Percentiles rank a stretch among this genome's conserved stretches.
Conservation (phyloP, 371 early-diverging fungal genomes). For the Mucor racemosus region DNA sequence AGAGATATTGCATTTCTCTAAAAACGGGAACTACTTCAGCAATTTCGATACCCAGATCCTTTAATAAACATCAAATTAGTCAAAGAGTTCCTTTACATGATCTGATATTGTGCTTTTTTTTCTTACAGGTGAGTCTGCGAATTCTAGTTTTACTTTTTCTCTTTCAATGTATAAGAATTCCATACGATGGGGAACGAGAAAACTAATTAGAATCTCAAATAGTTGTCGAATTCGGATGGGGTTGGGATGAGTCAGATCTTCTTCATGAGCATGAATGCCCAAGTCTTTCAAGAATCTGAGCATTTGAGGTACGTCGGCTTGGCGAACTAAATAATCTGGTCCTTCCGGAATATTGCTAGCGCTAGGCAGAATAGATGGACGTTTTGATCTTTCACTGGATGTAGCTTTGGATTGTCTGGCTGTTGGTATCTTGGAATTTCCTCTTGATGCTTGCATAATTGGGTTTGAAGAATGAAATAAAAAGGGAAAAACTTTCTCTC, state of each 20-base stretch:
- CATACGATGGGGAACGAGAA: not conserved
- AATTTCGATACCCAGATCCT: not conserved
- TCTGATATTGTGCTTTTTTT: not conserved
- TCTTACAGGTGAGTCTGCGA: not conserved
- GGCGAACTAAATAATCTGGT: too few species aligned
- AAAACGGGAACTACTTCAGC: not conserved
- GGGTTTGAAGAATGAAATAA: too few species aligned
- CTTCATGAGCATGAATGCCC: not conserved
- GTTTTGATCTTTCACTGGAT: not conserved
- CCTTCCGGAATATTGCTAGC: not conserved
- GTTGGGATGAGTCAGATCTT: not conserved
- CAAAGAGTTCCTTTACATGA: not conserved
- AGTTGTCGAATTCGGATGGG: not conserved
- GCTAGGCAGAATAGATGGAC: not conserved
- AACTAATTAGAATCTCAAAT: not conserved
- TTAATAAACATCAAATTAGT: not conserved
- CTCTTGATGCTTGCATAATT: too few species aligned
- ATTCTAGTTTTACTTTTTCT: not conserved
- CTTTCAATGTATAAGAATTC: not conserved
- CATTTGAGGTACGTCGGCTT: not conserved
- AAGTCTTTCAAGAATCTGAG: not conserved
- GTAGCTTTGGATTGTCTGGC: not conserved
- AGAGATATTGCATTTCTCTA: not conserved
- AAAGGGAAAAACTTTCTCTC: too few species aligned
- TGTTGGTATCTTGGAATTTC: too few species aligned